These are phyloP conservation scores for Solanum tacnaense DNA, from an alignment of 257 asterid species.

Conservation along the genomic window DNA sequence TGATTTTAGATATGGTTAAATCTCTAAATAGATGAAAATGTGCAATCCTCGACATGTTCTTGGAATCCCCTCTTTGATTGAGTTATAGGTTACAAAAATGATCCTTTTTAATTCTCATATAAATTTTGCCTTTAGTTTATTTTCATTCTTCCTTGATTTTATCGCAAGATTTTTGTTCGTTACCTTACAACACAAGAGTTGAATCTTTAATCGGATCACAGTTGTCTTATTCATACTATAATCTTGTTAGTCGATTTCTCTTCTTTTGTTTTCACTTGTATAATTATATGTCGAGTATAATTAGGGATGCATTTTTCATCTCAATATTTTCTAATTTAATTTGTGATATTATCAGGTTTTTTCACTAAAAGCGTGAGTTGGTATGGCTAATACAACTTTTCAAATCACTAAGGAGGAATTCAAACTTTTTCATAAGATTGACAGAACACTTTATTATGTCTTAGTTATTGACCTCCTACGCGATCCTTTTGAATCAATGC, in stretches of 20 bases:
- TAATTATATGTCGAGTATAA: background rate
- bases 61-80: background rate
- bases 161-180: background rate
- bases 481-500: conserved; percentile 35
- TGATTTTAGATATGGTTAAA: background rate
- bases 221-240: background rate
- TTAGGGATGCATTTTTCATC: background rate
- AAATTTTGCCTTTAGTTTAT: background rate
- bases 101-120: background rate
- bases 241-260: background rate
- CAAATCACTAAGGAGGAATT: conserved; percentile 18
- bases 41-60: background rate
- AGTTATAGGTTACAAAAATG: background rate
- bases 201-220: background rate
- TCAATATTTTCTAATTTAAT: background rate
- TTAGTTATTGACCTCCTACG: conserved; percentile 44
- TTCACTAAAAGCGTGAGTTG: background rate
- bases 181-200: background rate
- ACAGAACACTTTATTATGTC: conserved; percentile 35
- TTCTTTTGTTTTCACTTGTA: background rate
- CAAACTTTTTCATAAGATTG: conserved; percentile 28
- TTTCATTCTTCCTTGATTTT: background rate
- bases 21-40: background rate
- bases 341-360: conserved; percentile 12
- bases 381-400: conserved; percentile 15